These are phyloP conservation scores for Cicer yamashitae DNA, from an alignment of 306 rosid species.

Conservation along the genomic window DNA sequence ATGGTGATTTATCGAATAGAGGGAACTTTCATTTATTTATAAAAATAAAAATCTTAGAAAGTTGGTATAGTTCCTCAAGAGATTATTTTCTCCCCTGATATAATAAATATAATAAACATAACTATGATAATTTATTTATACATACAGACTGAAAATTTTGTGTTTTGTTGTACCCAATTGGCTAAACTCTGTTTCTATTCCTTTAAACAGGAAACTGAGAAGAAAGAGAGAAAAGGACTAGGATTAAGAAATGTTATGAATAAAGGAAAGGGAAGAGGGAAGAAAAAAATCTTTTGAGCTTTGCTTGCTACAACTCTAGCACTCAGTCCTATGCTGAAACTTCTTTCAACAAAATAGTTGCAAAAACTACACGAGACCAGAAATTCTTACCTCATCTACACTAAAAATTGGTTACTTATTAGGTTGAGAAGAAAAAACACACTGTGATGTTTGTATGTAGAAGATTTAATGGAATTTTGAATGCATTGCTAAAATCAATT, in stretches of 20 bases:
- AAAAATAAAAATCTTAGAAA: neutral
- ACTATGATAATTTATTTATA: neutral
- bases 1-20: no score
- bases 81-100: neutral
- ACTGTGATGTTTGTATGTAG: neutral
- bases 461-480: conserved; percentile 24
- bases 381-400: neutral
- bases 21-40: neutral
- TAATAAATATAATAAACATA: neutral
- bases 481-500: neutral
- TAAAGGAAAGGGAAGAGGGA: conserved; percentile 35
- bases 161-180: neutral
- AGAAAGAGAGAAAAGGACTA: conserved; percentile 47
- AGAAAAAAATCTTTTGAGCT: conserved; percentile 39
- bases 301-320: conserved; percentile 32
- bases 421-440: neutral
- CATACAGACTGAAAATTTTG: neutral
- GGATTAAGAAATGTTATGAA: conserved; percentile 38
- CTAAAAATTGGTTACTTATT: neutral
- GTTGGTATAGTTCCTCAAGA: neutral
- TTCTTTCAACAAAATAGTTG: conserved; percentile 18
- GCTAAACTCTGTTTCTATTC: neutral
- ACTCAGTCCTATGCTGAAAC: neutral
- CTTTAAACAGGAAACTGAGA: conserved; percentile 36
- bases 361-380: conserved; percentile 23